Percentiles rank a stretch among this genome's conserved stretches.
These are phyloP conservation scores for Leccinum subrobustum DNA, from an alignment of 1,284 basidiomycete species.

Conservation along the genomic window DNA sequence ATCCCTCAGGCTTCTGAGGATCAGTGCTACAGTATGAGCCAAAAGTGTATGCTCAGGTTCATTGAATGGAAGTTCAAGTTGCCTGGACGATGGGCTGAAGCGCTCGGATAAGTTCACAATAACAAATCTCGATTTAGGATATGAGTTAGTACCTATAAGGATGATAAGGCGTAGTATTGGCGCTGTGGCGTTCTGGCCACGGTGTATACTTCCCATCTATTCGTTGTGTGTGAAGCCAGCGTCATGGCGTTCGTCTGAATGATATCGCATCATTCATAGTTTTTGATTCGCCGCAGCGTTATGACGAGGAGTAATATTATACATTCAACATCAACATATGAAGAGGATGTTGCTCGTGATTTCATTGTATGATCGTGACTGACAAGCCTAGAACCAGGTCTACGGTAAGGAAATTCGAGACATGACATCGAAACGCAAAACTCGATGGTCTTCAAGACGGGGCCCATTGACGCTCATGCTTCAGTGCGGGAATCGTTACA, in stretches of 20 bases:
- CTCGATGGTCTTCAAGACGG: background rate
- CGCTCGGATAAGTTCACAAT: too few species aligned
- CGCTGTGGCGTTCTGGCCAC: background rate
- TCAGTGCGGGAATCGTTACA: background rate
- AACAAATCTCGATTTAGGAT: too few species aligned
- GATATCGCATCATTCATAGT: background rate
- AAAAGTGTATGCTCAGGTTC: too few species aligned
- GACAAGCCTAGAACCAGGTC: background rate
- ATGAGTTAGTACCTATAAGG: too few species aligned
- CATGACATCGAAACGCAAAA: background rate
- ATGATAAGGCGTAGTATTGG: background rate
- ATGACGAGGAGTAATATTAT: background rate
- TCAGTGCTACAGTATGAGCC: too few species aligned
- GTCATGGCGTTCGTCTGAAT: background rate
- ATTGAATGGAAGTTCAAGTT: too few species aligned
- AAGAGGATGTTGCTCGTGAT: background rate
- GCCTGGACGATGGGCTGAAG: too few species aligned
- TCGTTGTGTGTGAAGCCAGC: background rate
- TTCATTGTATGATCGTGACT: background rate
- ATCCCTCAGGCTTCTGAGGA: too few species aligned
- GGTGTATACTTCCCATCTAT: background rate
- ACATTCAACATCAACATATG: background rate
- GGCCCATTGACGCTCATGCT: background rate
- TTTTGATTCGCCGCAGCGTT: background rate
- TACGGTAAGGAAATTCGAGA: background rate